Evolutionary conservation across 345 rosid species (phyloP).

Genomic region (Eucalyptus melliodora): DNA sequence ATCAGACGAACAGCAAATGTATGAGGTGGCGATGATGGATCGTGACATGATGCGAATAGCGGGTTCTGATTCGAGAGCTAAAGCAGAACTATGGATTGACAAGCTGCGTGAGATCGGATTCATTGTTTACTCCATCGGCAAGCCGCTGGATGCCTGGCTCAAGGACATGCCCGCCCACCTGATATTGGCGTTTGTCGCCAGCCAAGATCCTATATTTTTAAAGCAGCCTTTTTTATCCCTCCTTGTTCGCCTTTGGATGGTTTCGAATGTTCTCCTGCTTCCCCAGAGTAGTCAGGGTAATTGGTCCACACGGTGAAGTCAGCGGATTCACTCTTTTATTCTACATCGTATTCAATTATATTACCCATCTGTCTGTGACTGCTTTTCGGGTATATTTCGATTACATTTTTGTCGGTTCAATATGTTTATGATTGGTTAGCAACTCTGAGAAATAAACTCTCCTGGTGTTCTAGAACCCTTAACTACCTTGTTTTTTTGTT

Average conservation of each 20-base stretch:
- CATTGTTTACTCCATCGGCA: slow-evolving; percentile 84
- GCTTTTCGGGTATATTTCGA: neutral
- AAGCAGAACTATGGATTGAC: neutral
- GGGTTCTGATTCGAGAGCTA: neutral
- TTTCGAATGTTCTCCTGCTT: slow-evolving; percentile 8
- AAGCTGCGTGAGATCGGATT: slow-evolving; percentile 81
- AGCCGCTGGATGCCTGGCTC: slow-evolving; percentile 89
- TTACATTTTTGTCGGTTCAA: neutral
- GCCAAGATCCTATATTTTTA: neutral
- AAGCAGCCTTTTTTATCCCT: slow-evolving; percentile 9
- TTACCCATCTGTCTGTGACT: neutral
- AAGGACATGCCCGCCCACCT: slow-evolving; percentile 79
- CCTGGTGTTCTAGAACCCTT: neutral
- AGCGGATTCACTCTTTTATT: slow-evolving; percentile 5
- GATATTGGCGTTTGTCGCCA: neutral
- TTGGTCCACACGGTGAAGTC: neutral
- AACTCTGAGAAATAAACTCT: neutral
- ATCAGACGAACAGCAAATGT: neutral
- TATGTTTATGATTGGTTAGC: neutral
- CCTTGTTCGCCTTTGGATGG: neutral
- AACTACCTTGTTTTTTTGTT: neutral
- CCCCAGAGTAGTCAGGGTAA: slow-evolving; percentile 2
- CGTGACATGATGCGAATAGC: neutral
- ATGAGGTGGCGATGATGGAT: neutral
- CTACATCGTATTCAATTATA: slow-evolving; percentile 1